A percentile compares a stretch with the other conserved stretches of the same genome.
These are phyloP conservation scores for Botrytis tulipae DNA, from an alignment of 2,329 filamentous ascomycete genomes.

Conservation along the genomic window DNA sequence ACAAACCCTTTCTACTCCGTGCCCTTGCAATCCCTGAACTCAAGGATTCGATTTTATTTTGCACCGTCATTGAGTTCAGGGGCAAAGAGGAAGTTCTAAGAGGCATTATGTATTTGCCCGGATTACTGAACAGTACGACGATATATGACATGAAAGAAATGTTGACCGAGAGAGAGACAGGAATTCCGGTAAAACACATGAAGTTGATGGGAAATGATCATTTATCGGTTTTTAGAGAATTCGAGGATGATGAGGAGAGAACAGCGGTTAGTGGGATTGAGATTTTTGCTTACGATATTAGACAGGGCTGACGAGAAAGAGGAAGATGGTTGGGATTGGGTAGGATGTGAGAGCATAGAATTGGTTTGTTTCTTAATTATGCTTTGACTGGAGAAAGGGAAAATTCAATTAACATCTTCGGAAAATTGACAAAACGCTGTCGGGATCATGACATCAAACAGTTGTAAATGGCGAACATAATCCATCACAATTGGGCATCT, in stretches of 20 bases:
- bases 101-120: neutral
- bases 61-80: neutral
- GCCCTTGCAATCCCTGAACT: neutral
- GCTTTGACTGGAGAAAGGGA: neutral
- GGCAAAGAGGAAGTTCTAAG: neutral
- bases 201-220: neutral
- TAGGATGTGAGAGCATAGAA: neutral
- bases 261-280: neutral
- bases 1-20: neutral
- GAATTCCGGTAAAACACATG: neutral
- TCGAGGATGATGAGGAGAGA: constrained; percentile 3
- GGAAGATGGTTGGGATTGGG: neutral
- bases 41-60: neutral
- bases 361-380: neutral
- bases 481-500: neutral
- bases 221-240: neutral
- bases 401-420: neutral
- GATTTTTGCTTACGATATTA: neutral
- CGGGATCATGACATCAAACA: neutral
- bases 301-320: neutral
- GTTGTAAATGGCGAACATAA: neutral
- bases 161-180: neutral
- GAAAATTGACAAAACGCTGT: neutral
- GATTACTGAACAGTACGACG: neutral
- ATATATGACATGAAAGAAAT: neutral